Evolutionary conservation across 2,329 filamentous ascomycete genomes (phyloP).

Genomic region (Zymoseptoria brevis): DNA sequence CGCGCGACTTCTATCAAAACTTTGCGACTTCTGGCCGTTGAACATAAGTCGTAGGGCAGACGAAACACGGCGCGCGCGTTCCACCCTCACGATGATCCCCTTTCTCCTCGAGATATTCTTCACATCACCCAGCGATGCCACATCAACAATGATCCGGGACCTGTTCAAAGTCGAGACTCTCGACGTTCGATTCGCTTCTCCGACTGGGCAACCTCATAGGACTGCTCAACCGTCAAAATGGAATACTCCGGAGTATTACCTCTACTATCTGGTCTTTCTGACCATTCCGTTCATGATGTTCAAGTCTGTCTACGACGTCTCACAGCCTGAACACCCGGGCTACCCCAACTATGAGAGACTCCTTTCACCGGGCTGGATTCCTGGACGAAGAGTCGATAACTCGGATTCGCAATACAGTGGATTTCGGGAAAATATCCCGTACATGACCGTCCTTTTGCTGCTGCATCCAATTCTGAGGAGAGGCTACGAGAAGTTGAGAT

Average conservation of each 20-base stretch:
- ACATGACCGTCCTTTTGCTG: slow-evolving; percentile 63
- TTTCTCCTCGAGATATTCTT: neutral
- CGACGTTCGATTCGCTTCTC: slow-evolving; percentile 65
- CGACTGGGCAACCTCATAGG: slow-evolving; percentile 36
- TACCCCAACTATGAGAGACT: slow-evolving; percentile 65
- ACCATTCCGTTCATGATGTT: slow-evolving; percentile 74
- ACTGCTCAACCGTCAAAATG: slow-evolving; percentile 61
- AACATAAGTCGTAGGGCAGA: neutral
- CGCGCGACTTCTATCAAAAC: neutral
- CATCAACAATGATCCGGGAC: slow-evolving; percentile 9
- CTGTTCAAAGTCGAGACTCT: slow-evolving; percentile 60
- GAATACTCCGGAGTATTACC: slow-evolving; percentile 70
- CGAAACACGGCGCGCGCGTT: neutral
- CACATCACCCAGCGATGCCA: neutral
- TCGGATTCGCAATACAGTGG: slow-evolving; percentile 80
- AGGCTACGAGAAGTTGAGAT: slow-evolving; percentile 52
- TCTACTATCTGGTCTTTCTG: slow-evolving; percentile 66
- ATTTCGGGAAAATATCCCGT: slow-evolving; percentile 80
- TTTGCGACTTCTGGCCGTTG: neutral
- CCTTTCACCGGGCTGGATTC: slow-evolving; percentile 81
- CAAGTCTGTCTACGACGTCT: slow-evolving; percentile 79
- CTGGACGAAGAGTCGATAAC: slow-evolving; percentile 83
- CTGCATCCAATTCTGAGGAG: slow-evolving; percentile 73
- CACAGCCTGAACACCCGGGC: slow-evolving; percentile 74
- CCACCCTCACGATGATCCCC: neutral